Base-by-base conservation (phyloP, 129 eudicot genomes). In the Centaurea solstitialis region DNA sequence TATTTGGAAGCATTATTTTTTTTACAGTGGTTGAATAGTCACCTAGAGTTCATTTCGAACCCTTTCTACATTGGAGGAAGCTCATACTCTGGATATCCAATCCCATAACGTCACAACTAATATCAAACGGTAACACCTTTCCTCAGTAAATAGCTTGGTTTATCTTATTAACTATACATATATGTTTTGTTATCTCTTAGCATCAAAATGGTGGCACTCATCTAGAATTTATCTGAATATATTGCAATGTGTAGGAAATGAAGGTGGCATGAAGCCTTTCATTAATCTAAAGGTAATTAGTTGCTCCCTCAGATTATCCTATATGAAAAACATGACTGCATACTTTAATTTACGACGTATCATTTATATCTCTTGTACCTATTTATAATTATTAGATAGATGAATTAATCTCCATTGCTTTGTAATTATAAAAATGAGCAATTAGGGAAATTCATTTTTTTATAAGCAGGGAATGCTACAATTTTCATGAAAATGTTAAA, bases 1-100 rank as follows among this genome's bases (percentile, higher is more conserved):
- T 62, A n/a, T 62, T 79, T 35, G 5, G 8, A 79, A 79, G 23
- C 28, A 72, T 53, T 73, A 53, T 15, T 53, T 53, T 75, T n/a
- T 65, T 53, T 75, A 30, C 84, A 89, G 92, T 89, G 90, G 92
- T 37, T 83, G 1, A 35, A 41, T 28, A 53, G 57, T 76, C 88
- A 89, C 75, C 81, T 81, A 0, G 83, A 87, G 45, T 84, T 62
- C 76, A 22, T 38, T 17, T 72, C 83, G 26, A 89, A 86, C 80
- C 86, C 85, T 6, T 50, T 89, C 22, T 89, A 86, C 70, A 5
- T 89, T 57, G 92, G 88, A 64, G 92, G 92, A 53, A 89, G 84
- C 73, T 86, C 92, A 0, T 89, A 86, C 35, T 61, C 80, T 0
- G 92, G 90, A 62, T 45, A 86, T 28, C 68, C 66, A 9, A 83